These are phyloP conservation scores for Cotoneaster glaucophyllus DNA, from an alignment of 306 rosid genomes.

Conservation along the genomic window DNA sequence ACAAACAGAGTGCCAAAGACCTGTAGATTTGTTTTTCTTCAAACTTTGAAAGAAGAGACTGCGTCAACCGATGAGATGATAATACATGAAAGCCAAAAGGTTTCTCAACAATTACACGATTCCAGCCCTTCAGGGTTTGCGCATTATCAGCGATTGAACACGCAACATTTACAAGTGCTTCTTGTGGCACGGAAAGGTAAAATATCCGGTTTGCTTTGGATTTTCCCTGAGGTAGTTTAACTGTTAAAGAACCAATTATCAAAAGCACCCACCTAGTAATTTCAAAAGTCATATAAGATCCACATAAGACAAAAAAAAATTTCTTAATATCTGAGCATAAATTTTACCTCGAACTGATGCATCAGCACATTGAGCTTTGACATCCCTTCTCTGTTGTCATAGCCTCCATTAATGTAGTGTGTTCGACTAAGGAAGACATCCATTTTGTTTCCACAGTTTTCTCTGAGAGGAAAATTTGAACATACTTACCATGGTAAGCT, in stretches of 20 bases:
- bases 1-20: conserved; percentile 25
- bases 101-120: conserved; percentile 83
- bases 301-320: background rate
- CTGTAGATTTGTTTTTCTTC: conserved; percentile 85
- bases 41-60: conserved; percentile 75
- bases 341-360: conserved; percentile 76
- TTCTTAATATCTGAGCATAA: background rate
- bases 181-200: conserved; percentile 93
- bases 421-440: conserved; percentile 73
- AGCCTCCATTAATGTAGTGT: conserved; percentile 66
- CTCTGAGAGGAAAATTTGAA: conserved; percentile 39
- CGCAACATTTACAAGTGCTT: conserved; percentile 78
- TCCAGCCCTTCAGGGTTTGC: conserved; percentile 86
- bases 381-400: conserved; percentile 70
- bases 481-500: conserved; percentile 1
- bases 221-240: conserved; percentile 56
- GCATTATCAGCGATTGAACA: conserved; percentile 60
- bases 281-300: conserved; percentile 8
- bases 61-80: conserved; percentile 68
- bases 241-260: conserved; percentile 39
- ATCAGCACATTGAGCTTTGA: conserved; percentile 57
- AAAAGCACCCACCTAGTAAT: conserved; percentile 20
- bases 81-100: conserved; percentile 78
- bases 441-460: conserved; percentile 67
- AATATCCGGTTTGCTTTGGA: conserved; percentile 78